Base-by-base conservation (phyloP, 202 grass and related monocot species). In the Dendrocalamus latiflorus region DNA sequence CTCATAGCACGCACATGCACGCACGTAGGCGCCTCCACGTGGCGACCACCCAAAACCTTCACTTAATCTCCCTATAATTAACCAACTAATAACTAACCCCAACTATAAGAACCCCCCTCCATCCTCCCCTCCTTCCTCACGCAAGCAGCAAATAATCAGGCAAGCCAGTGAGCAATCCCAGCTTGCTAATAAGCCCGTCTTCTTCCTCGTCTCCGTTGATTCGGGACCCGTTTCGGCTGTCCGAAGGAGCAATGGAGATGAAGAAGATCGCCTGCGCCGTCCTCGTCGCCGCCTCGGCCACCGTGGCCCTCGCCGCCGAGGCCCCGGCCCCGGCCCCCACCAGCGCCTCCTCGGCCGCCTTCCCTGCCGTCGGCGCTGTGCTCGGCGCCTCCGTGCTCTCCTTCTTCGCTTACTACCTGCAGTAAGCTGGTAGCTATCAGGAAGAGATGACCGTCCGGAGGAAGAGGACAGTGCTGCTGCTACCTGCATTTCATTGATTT, bases 381-480 rank as follows among this genome's bases (percentile, higher is more conserved):
- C 21, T 93, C 24, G 77, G 90, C 61, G 86, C 47, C 47, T 86
- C 93, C 20, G 44, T 95, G 38, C 65, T 95, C 61, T 95, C 90
- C 83, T 92, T 91, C 83, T 92, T 91, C 8, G 86, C 93, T 44
- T 92, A 84, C 90, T 92, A 87, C 86, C 80, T 95, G 38, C 87
- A 90, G 42, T 93, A 71, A 81, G 44, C 33, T 4, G 33, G 47
- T 6, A 17, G 47, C 47, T 49, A 6, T 17, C 47, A 5, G 47
- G 47, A 49, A 49, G 47, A 49, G 47, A 49, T 49, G 47, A 6
- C 47, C 47, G 15, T 6, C 47, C 15, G 8, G 30, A 62, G 59
- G n/a, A 53, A 38, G 41, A 49, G 68, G 47, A 82, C 48, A 22
- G 18, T 51, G 18, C 28, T 68, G 12, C 39, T 34, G 12, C 25